Evolutionary conservation across 106 monocot genomes (phyloP).

Genomic region (Dendrobium nobile): DNA sequence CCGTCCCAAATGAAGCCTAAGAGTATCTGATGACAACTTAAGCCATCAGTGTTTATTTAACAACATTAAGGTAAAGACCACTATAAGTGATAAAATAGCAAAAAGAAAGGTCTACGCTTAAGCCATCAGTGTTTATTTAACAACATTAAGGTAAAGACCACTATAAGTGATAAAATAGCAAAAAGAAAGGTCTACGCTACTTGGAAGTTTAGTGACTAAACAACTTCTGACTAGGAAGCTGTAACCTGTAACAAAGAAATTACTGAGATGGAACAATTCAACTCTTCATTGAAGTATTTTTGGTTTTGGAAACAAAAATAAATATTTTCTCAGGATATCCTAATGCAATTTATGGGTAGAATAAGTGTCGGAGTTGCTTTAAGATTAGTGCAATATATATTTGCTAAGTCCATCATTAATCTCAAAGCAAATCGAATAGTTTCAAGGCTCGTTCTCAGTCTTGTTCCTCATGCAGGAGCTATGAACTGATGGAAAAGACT

Average conservation of each 20-base stretch:
- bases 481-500: conserved; percentile 45
- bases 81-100: too few relatives aligned
- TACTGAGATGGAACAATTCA: not conserved
- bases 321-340: too few relatives aligned
- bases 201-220: not conserved
- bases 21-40: not conserved
- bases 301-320: too few relatives aligned
- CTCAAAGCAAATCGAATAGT: too few relatives aligned
- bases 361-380: too few relatives aligned
- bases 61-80: too few relatives aligned
- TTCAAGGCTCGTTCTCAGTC: not conserved
- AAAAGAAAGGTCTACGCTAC: not conserved
- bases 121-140: not conserved
- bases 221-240: too few relatives aligned
- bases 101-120: too few relatives aligned
- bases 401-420: too few relatives aligned
- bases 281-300: not conserved
- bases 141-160: not conserved
- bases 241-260: too few relatives aligned
- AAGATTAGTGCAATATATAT: too few relatives aligned
- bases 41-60: not conserved
- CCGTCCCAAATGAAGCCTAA: not conserved
- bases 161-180: not conserved
- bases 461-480: conserved; percentile 30
- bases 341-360: too few relatives aligned